A percentile compares a stretch with the other conserved stretches of the same genome.
These are phyloP conservation scores for Auxenochlorella protothecoides DNA, from an alignment of 139 green algal genomes.

Conservation along the genomic window DNA sequence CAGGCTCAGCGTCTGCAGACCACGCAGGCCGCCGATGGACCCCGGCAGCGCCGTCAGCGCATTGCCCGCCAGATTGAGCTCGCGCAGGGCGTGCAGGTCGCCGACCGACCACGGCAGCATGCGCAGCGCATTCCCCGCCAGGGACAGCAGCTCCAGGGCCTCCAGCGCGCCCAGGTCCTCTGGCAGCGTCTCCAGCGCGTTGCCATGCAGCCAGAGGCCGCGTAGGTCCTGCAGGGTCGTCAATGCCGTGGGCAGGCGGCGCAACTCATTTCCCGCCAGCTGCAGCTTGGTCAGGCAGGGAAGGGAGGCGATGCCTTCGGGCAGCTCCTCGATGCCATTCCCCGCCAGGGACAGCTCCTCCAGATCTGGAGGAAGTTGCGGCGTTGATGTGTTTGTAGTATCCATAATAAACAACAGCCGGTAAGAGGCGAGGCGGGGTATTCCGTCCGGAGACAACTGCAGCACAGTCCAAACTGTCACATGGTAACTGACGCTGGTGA, in stretches of 20 bases:
- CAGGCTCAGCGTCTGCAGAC: constrained; percentile 34
- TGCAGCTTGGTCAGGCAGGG: constrained; percentile 43
- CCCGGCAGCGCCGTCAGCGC: constrained; percentile 26
- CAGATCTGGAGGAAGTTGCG: constrained; percentile 5
- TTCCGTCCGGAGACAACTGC: no score
- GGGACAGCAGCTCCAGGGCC: constrained; percentile 35
- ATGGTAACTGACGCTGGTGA: no score
- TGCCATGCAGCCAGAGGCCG: constrained; percentile 56
- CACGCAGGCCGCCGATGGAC: constrained; percentile 20
- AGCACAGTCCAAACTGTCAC: no score
- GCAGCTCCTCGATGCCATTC: constrained; percentile 43
- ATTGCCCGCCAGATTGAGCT: constrained; percentile 28
- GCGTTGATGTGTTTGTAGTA: no score
- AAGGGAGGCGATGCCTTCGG: constrained; percentile 25
- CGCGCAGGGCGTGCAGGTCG: no score
- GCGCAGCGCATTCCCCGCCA: constrained; percentile 4
- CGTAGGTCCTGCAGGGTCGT: constrained; percentile 37
- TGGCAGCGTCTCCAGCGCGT: constrained; percentile 47
- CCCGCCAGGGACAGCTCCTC: constrained; percentile 59
- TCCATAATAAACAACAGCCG: no score
- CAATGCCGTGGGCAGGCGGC: constrained; percentile 29
- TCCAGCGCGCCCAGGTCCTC: constrained; percentile 35
- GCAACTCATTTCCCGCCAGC: constrained; percentile 62
- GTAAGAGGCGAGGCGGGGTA: no score
- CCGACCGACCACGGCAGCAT: no score